A percentile compares a stretch with the other conserved stretches of the same genome.
These are phyloP conservation scores for Schwanniomyces polymorphus DNA, from an alignment of 805 yeast species.

Conservation along the genomic window DNA sequence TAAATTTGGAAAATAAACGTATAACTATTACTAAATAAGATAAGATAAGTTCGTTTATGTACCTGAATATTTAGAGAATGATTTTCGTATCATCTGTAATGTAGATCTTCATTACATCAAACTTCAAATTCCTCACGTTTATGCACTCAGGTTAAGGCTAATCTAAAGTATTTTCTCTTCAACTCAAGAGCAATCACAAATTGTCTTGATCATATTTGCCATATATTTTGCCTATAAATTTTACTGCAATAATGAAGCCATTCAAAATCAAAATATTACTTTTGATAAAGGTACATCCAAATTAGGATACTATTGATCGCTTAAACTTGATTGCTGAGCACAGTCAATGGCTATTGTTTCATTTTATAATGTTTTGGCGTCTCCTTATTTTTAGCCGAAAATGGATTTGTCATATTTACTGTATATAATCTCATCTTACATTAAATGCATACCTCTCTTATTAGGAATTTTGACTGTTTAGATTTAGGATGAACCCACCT, in stretches of 20 bases:
- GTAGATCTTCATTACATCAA: no score
- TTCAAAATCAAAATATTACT: not conserved
- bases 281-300: not conserved
- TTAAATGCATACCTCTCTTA: no score
- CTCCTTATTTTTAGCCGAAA: no score
- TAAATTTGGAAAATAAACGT: not conserved
- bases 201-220: not conserved
- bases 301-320: not conserved
- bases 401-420: no score
- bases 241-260: not conserved
- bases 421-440: no score
- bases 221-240: no score
- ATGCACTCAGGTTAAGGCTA: not conserved
- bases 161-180: no score
- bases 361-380: not conserved
- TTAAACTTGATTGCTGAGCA: not conserved
- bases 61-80: not conserved
- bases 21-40: not conserved
- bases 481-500: not conserved
- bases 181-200: not conserved
- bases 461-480: no score
- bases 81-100: no score
- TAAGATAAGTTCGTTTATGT: not conserved
- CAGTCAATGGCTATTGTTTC: not conserved
- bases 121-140: not conserved